These are phyloP conservation scores for Thelonectria discophora DNA, from an alignment of 2,329 filamentous ascomycete genomes.

Conservation along the genomic window DNA sequence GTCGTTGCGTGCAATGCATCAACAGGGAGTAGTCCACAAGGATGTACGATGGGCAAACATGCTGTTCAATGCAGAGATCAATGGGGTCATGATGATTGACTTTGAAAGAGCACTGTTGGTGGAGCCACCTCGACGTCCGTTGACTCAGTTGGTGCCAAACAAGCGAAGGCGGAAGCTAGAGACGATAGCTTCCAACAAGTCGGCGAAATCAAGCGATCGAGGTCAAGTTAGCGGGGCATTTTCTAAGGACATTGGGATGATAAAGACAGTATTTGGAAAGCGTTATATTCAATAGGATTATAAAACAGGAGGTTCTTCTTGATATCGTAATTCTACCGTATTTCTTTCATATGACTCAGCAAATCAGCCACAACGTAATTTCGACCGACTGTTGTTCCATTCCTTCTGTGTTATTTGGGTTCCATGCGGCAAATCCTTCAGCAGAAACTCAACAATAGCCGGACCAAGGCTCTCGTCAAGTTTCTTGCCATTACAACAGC, in stretches of 20 bases:
- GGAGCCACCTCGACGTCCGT: constrained; percentile 27
- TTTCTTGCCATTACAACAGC: too few species aligned
- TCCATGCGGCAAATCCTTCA: too few species aligned
- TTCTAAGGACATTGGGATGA: neutral
- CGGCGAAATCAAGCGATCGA: neutral
- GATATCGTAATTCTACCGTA: too few species aligned
- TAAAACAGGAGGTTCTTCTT: too few species aligned
- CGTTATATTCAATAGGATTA: too few species aligned
- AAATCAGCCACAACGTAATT: too few species aligned
- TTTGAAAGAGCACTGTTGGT: constrained; percentile 42
- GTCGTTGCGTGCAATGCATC: constrained; percentile 37
- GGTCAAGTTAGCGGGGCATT: neutral
- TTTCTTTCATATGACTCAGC: too few species aligned
- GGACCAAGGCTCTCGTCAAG: too few species aligned
- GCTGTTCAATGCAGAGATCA: constrained; percentile 37
- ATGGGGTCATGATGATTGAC: constrained; percentile 44
- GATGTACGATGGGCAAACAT: constrained; percentile 42
- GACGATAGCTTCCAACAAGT: neutral
- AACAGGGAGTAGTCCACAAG: constrained; percentile 39
- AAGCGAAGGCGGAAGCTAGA: constrained; percentile 25
- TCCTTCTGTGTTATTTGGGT: too few species aligned
- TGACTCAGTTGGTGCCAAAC: constrained; percentile 37
- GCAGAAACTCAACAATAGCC: too few species aligned
- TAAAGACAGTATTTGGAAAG: too few species aligned
- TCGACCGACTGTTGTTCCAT: too few species aligned